Conservation (phyloP, 257 asterid species). For the Nicotiana undulata region DNA sequence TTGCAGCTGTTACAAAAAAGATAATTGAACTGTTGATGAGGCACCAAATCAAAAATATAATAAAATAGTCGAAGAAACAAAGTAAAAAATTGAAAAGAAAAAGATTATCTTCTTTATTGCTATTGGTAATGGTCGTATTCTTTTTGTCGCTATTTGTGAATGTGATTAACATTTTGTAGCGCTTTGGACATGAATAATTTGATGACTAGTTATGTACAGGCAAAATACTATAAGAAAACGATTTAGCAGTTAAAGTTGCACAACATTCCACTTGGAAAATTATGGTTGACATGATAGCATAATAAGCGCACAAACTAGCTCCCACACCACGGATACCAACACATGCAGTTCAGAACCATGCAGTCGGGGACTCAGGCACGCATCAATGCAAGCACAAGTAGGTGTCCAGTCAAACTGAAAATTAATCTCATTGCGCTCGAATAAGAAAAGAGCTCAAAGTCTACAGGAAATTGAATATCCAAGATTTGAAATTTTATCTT, state of each 20-base stretch:
- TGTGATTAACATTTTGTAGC: background rate
- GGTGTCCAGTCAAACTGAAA: background rate
- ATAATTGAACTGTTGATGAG: background rate
- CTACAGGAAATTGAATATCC: background rate
- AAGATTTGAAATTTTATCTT: background rate
- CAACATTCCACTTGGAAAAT: background rate
- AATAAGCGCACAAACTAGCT: background rate
- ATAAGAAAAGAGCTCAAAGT: background rate
- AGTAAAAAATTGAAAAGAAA: background rate
- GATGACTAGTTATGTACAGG: background rate
- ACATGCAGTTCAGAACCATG: background rate
- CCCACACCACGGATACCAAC: background rate
- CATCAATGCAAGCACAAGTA: too few species aligned
- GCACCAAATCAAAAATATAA: background rate
- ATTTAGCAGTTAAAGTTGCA: background rate
- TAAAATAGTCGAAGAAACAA: background rate
- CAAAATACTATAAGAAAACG: background rate
- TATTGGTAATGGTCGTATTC: background rate
- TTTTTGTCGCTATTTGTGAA: background rate
- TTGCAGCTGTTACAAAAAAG: conserved; percentile 47
- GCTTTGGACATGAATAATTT: background rate
- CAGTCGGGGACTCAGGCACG: background rate
- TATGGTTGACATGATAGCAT: background rate
- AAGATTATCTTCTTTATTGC: background rate
- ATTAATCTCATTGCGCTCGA: background rate